Base-by-base conservation (phyloP, 73 alveolate genomes). In the Tetrahymena thermophila region DNA sequence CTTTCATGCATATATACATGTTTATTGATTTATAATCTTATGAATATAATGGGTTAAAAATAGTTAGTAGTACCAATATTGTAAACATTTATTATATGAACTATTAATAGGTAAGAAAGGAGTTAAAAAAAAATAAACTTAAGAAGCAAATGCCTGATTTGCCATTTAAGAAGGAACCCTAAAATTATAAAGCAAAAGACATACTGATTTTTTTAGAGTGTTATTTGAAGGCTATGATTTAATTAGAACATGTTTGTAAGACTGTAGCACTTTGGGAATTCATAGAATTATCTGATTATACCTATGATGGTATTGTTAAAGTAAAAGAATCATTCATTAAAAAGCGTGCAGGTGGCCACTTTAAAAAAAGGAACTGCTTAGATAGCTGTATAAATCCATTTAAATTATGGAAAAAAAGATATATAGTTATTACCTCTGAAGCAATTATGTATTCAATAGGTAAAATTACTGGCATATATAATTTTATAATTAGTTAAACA, bases 331-430 rank as follows among this genome's bases (percentile, higher is more conserved):
- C 89, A 2, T 71, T 71, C 37, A 71, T 71, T 71, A 71, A 71
- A 31, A 71, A 71, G 89, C 89, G 89, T 23, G 42, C 89, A 5
- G 89, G 89, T 3, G 89, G 89, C 8, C 89, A 71, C 31, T 71
- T 71, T 71, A 71, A 71, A 71, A 71, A 71, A 31, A 71, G 89
- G 37, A 71, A 71, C 31, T 71, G 89, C 37, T n/a, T 71, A 19
- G 35, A 71, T 11, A n/a, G 15, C 37, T 71, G 89, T 17, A 71
- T 71, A 6, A 71, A 71, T 71, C 89, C 89, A 25, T 71, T 71
- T n/a, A 17, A 71, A 5, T 11, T 34, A 11, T 94, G 97, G 93
- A 28, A 21, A 16, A 96, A 94, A 43, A 94, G 97, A 83, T 96
- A 96, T 55, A 35, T 94, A 23, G 40, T 35, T 8, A 85, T 96